Base-by-base conservation (phyloP, 1,284 basidiomycete species). In the Ganoderma lucidum region DNA sequence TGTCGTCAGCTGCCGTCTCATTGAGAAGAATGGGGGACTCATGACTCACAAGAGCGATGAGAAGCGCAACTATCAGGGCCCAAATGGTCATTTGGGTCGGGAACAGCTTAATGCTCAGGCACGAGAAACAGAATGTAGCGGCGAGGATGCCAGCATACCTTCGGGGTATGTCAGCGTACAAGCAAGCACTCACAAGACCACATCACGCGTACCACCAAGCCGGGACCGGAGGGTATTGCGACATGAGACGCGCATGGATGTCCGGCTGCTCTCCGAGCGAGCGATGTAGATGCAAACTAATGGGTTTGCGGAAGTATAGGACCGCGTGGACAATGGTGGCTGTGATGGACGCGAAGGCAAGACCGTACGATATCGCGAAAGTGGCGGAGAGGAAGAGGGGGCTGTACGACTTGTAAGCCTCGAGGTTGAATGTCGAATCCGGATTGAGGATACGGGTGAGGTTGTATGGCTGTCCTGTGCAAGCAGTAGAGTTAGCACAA, bases 221-320 rank as follows among this genome's bases (percentile, higher is more conserved):
- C 9, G 80, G 80, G 2, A 81, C 80, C 78, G 92, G 89, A 0
- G 85, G 87, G 80, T 97, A 97, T 51, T 84, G 82, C 10, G 88
- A 82, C 95, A 97, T 97, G 42, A 96, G 84, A 60, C 86, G 84
- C 9, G 89, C 89, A 79, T 97, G 95, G n/a, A 97, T 88, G 78
- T 97, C 95, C 6, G 93, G 92, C 73, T 93, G 90, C 76, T 95
- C 93, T 35, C 85, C 81, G 62, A 90, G 78, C 42, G 88, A 86
- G 37, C 87, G 83, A 44, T 90, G 80, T 32, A 89, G 85, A 62
- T 89, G 88, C 30, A 84, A 78, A 80, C 88, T 87, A 68, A 96
- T 92, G 55, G 90, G 88, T 72, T 88, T 89, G 71, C 92, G 90
- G 80, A 96, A 93, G 78, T 93, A 90, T n/a, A 97, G 84, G 4